phyloP scores from a whole-genome alignment of 2,329 filamentous ascomycete genomes.

The Monilinia polystroma region DNA sequence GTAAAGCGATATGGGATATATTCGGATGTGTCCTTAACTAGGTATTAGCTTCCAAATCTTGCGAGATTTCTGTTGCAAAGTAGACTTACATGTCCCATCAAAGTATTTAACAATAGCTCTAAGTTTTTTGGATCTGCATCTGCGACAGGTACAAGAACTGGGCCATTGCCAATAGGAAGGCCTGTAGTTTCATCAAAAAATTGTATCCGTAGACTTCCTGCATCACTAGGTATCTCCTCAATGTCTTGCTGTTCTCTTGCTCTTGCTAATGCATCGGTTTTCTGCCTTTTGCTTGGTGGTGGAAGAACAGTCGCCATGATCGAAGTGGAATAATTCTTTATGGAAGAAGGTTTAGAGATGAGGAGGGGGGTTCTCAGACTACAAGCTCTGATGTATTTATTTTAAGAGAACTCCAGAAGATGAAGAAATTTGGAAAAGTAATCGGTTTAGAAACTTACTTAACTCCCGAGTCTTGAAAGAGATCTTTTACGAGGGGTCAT shows the following conservation, averaged over 20 bases:
- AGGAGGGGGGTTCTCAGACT: not conserved
- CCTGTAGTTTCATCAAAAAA: slow-evolving; percentile 82
- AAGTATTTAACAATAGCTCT: slow-evolving; percentile 79
- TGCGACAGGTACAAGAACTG: slow-evolving; percentile 71
- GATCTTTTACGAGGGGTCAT: not conserved
- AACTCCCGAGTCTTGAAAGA: too few relatives aligned
- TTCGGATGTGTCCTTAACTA: slow-evolving; percentile 54
- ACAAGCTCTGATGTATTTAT: not conserved
- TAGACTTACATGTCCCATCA: slow-evolving; percentile 67
- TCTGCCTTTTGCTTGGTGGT: slow-evolving; percentile 86
- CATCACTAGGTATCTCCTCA: slow-evolving; percentile 61
- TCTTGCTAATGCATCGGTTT: slow-evolving; percentile 69
- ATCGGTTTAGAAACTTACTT: too few relatives aligned
- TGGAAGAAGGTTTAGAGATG: not conserved
- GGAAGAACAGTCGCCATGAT: slow-evolving; percentile 77
- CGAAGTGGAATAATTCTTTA: not conserved
- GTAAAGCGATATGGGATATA: slow-evolving; percentile 67
- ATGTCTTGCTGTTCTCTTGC: slow-evolving; percentile 75
- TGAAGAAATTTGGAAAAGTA: not conserved
- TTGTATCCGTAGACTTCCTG: slow-evolving; percentile 78
- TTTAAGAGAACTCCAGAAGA: not conserved
- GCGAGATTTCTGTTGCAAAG: not conserved
- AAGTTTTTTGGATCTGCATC: slow-evolving; percentile 89
- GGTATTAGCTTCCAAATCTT: slow-evolving; percentile 29
- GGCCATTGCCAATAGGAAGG: slow-evolving; percentile 62